phyloP scores from a whole-genome alignment of 106 monocot species.

The Amphibolis antarctica region DNA sequence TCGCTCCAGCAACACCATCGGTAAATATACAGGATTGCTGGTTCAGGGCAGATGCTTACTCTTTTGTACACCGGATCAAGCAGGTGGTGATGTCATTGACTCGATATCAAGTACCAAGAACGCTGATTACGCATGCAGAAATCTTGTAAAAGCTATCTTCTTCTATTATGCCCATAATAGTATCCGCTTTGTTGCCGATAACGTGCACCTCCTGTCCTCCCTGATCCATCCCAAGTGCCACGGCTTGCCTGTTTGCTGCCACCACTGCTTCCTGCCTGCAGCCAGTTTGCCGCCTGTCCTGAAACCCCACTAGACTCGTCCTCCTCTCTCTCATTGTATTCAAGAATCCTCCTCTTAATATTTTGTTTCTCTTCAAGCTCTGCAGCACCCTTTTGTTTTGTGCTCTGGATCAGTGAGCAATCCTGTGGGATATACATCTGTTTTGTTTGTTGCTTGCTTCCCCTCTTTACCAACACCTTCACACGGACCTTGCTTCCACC shows the following conservation, averaged over 20 bases:
- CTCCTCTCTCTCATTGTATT: constrained; percentile 97
- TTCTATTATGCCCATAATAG: constrained; percentile 61
- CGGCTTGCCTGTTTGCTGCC: constrained; percentile 31
- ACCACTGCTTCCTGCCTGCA: constrained; percentile 21
- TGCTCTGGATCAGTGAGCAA: constrained; percentile 71
- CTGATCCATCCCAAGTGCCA: constrained; percentile 43
- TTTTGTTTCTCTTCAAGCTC: constrained; percentile 93
- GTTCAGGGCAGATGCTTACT: too few species aligned
- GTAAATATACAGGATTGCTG: too few species aligned
- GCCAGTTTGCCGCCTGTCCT: constrained; percentile 39
- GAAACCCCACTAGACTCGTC: constrained; percentile 61
- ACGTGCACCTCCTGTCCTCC: constrained; percentile 23
- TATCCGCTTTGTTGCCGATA: constrained; percentile 31
- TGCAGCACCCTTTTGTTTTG: constrained; percentile 80
- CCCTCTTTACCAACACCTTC: constrained; percentile 84
- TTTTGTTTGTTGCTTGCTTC: constrained; percentile 90
- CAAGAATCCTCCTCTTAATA: constrained; percentile 81
- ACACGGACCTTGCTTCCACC: constrained; percentile 53
- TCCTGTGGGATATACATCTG: constrained; percentile 85
- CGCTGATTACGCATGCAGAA: too few species aligned
- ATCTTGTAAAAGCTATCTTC: constrained; percentile 18
- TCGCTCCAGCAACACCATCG: too few species aligned
- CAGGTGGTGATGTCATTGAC: too few species aligned
- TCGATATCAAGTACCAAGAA: too few species aligned
- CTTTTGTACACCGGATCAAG: too few species aligned